Evolutionary conservation across 2,329 filamentous ascomycete species (phyloP).

Genomic region (Penicillium sp.): DNA sequence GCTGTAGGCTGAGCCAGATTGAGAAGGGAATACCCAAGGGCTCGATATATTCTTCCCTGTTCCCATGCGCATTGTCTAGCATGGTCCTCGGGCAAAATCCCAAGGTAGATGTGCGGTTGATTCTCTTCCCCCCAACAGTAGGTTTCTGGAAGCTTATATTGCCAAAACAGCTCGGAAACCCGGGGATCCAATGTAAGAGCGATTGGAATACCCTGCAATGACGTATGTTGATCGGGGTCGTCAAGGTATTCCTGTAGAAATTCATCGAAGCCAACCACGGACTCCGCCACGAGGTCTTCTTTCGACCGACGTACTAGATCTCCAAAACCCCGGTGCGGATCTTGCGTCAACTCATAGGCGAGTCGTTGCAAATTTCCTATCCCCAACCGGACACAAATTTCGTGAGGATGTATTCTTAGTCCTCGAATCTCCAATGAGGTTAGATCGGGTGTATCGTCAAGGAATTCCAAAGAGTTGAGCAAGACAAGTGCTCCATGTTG

Average conservation of each 20-base stretch:
- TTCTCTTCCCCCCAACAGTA: conserved; percentile 13
- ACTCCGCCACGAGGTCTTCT: conserved; percentile 13
- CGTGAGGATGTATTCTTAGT: conserved; percentile 39
- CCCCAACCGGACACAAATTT: conserved; percentile 35
- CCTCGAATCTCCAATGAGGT: conserved; percentile 28
- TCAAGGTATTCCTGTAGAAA: conserved; percentile 41
- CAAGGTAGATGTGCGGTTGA: conserved; percentile 60
- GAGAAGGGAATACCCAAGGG: conserved; percentile 57
- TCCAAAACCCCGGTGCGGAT: conserved; percentile 29
- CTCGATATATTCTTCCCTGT: conserved; percentile 52
- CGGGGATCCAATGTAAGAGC: conserved; percentile 46
- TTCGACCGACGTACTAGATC: conserved; percentile 37
- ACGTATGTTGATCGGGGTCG: not conserved
- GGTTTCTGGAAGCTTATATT: conserved; percentile 34
- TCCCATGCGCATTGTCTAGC: conserved; percentile 59
- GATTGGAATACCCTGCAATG: not conserved
- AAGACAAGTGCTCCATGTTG: conserved; percentile 63
- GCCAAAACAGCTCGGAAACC: conserved; percentile 52
- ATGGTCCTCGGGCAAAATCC: conserved; percentile 61
- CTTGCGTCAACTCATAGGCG: conserved; percentile 41
- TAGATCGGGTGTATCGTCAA: conserved; percentile 11
- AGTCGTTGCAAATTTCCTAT: conserved; percentile 36
- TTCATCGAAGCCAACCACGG: conserved; percentile 23
- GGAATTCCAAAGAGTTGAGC: conserved; percentile 61
- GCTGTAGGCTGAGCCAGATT: conserved; percentile 35